Conservation (phyloP, 495 filamentous ascomycete species). For the Aspergillus diversus region DNA sequence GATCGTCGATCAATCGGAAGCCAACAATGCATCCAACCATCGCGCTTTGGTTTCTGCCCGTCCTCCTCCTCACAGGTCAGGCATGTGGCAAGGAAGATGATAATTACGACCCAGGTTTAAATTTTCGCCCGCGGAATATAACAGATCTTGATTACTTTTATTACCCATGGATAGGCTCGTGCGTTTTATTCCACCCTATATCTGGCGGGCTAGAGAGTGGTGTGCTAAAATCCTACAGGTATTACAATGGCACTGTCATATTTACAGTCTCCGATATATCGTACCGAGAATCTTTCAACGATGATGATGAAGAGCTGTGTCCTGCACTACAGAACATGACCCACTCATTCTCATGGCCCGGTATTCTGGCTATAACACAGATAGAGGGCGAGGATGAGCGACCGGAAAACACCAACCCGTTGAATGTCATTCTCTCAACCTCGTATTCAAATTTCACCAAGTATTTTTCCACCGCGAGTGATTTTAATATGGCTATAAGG, state of each 20-base stretch:
- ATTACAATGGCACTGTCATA: slow-evolving; percentile 13
- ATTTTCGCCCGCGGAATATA: slow-evolving; percentile 7
- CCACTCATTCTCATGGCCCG: slow-evolving; percentile 4
- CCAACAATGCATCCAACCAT: neutral
- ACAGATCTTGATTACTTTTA: slow-evolving; percentile 13
- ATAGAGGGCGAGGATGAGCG: slow-evolving; percentile 8
- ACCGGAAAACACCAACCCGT: slow-evolving; percentile 14
- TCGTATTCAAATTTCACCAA: slow-evolving; percentile 13
- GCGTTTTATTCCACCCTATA: neutral
- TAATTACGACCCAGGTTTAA: slow-evolving; percentile 5
- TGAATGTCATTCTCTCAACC: slow-evolving; percentile 4
- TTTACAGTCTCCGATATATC: slow-evolving; percentile 4
- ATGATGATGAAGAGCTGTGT: slow-evolving; percentile 11
- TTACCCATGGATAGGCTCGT: slow-evolving; percentile 16
- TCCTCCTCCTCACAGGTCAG: neutral
- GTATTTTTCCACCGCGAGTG: neutral
- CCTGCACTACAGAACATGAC: slow-evolving; percentile 2
- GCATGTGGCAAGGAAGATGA: neutral
- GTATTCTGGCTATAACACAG: slow-evolving; percentile 4
- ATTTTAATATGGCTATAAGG: neutral
- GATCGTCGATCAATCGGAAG: neutral
- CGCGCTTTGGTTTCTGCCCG: neutral
- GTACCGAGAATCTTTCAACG: neutral
- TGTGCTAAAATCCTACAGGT: neutral
- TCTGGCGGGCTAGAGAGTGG: neutral